Base-by-base conservation (phyloP, 129 eudicot species). In the Chrysanthemum seticuspe region DNA sequence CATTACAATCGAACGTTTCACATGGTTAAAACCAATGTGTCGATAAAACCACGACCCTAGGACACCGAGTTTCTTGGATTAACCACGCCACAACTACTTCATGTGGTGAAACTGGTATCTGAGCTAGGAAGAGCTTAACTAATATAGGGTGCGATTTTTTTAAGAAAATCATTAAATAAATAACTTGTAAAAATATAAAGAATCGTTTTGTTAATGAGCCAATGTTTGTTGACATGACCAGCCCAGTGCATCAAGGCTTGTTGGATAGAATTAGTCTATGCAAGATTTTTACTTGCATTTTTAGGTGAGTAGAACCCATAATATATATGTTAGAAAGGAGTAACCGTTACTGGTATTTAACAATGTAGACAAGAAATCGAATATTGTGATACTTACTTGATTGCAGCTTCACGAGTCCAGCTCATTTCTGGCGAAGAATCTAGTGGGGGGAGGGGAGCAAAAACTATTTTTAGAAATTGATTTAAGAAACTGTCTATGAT, bases 391-490 rank as follows among this genome's bases (percentile, higher is more conserved):
- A 77, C 99, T 44, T 88, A 95, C 99, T 91, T 95, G 83, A 95
- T 84, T 76, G 96, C 90, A 66, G 88, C 90, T 87, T 90, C 99
- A 19, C 81, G 87, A 1, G 96, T 91, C 83, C 93, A 90, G 71
- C 96, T 87, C 62, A 81, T 77, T 76, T 91, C 95, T 53, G 89
- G 88, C 67, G 83, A 78, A 8, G 96, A 85, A 70, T 85, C 99
- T 95, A 86, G 71, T 34, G 36, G 19, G 31, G 68, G 15, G 16
- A 48, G 29, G 44, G 57, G 56, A 34, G 55, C 16, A 76, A 58
- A 68, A 13, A 47, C 34, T 68, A 12, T 18, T 23, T 59, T 68
- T 48, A 68, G 68, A 11, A 14, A 27, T 56, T 40, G 48, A 18
- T 21, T 67, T 25, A 55, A 15, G 36, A 55, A 16, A 34, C 40